Percentiles rank a stretch among this genome's conserved stretches.
Conservation (phyloP, 202 grass and related monocot species). For the Cymbopogon flexuosus region DNA sequence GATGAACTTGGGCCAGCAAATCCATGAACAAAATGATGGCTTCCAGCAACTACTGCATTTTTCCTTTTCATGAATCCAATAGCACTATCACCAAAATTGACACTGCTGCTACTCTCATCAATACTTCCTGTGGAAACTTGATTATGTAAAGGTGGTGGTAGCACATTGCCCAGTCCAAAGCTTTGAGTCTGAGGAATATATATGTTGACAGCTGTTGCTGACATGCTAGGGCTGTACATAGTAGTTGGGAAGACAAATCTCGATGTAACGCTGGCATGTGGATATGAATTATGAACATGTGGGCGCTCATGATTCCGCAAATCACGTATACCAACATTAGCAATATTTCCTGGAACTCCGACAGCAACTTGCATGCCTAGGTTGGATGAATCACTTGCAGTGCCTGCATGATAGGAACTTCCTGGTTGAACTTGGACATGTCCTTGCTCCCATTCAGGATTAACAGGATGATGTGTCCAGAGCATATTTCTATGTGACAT, state of each 20-base stretch:
- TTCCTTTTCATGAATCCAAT: conserved; percentile 51
- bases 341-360: conserved; percentile 32
- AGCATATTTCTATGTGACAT: conserved; percentile 46
- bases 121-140: conserved; percentile 36
- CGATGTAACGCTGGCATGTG: conserved; percentile 20
- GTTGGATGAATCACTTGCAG: conserved; percentile 28
- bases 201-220: conserved; percentile 31
- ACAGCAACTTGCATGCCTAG: conserved; percentile 26
- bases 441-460: conserved; percentile 38
- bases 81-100: conserved; percentile 28
- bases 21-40: conserved; percentile 42
- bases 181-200: conserved; percentile 39
- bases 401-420: conserved; percentile 32
- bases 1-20: conserved; percentile 61
- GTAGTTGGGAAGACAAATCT: conserved; percentile 33
- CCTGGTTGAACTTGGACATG: conserved; percentile 34
- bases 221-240: conserved; percentile 43
- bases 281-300: conserved; percentile 38
- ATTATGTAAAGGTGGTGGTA: conserved; percentile 33
- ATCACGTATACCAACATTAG: conserved; percentile 30
- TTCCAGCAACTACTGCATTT: conserved; percentile 37
- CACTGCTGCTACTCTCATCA: conserved; percentile 37
- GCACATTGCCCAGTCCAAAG: conserved; percentile 37
- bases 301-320: conserved; percentile 35
- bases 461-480: conserved; percentile 35